Base-by-base conservation (phyloP, 1,139 yeast genomes). In the Candida gigantensis region DNA sequence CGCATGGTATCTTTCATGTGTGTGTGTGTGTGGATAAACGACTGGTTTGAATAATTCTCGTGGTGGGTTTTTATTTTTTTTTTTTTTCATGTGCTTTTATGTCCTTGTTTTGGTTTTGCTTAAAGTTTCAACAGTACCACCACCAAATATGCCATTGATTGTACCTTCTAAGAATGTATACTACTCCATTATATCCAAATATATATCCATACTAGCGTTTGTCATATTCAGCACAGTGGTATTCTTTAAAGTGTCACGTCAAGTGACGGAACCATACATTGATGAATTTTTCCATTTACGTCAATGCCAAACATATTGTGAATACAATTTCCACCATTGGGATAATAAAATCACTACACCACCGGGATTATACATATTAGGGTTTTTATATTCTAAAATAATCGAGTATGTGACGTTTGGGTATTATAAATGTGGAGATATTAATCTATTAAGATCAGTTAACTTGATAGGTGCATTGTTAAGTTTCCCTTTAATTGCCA, bases 271-370 rank as follows among this genome's bases (percentile, higher is more conserved):
- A 14, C 74, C 75, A 2, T 76, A 68, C 50, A 74, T 77, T 31
- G 98, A 92, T 61, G 98, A 92, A 57, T 68, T 77, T 12, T 92
- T 92, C 60, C 98, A 92, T 53, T 68, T 86, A 23, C 78, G 82
- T 6, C 97, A 92, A 62, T 81, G 95, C 10, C 70, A 77, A 40
- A 68, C 66, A 24, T 90, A 85, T 54, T 77, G 88, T 43, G 50
- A 60, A 1, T 83, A 83, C 9, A 65, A 77, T 32, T 88, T 81
- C 62, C 42, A 46, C 10, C 52, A 65, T 1, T 92, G 97, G 97
- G 92, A 92, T 57, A 72, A 80, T 24, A 92, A 90, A 55, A 88
- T 94, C 55, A 92, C 98, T 3, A 92, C 98, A 0, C 98, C 98
- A 2, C 98, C 98, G 1, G 99, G 98, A 0, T 64, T 92, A 24